Evolutionary conservation across 495 filamentous ascomycete genomes (phyloP), one percentile per base, ranked within the genome.

Genomic region (Aspergillus panamensis): DNA sequence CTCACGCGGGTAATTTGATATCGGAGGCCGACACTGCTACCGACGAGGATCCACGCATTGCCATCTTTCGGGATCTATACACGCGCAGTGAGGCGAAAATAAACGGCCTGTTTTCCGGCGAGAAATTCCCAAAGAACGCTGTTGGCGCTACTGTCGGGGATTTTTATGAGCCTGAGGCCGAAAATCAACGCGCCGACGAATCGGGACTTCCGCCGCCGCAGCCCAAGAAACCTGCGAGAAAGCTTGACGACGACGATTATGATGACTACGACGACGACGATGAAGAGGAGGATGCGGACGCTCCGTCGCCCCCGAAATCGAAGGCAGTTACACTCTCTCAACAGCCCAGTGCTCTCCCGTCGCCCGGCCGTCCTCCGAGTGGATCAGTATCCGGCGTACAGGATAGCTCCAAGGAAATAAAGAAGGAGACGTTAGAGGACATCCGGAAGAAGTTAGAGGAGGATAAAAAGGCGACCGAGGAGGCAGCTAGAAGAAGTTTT

Each of bases 401-500:
- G 9, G 76, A 77, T 31, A 65, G 60, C 40, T 37, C 57, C 5
- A 80, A 78, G 50, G 79, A 78, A 57, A 52, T 48, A 56, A 82
- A 70, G 81, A 87, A 71, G 70, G 81, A 71, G 84, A 85, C 84
- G 17, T 81, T 88, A 1, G 92, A 96, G 69, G 91, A 96, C 71
- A 83, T 92, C 69, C 90, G 92, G 58, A 96, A 96, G 75, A 88
- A 92, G 70, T 75, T 97, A 47, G 92, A 97, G 70, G 89, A 96
- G 67, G 91, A 92, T 67, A 95, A 93, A 71, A 96, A 88, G 67
- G 92, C 89, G 20, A 91, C 90, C 16, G 92, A 96, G 68, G 91
- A 96, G 64, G 87, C 90, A 47, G 94, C 88, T 20, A 91, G 88
- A 76, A 80, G 84, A 57, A 94, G 88, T 74, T 96, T 96, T 69